Evolutionary conservation across 2,329 filamentous ascomycete species (phyloP).

Genomic region (Colletotrichum sojae): DNA sequence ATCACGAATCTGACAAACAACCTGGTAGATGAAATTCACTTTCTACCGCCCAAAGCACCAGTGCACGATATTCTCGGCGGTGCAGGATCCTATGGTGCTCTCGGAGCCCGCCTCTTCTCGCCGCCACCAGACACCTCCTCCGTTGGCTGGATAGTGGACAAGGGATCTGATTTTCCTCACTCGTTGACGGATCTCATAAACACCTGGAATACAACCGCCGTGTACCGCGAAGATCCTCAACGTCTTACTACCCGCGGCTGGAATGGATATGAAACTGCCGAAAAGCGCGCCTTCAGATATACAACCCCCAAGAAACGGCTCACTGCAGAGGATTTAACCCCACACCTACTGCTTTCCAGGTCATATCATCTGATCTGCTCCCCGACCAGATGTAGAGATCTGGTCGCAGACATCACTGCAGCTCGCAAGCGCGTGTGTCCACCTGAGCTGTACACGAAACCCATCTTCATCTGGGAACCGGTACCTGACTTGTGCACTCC

Average conservation of each 20-base stretch:
- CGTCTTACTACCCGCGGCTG: conserved; percentile 90
- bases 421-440: conserved; percentile 62
- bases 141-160: conserved; percentile 93
- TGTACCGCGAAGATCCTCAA: conserved; percentile 75
- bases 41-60: conserved; percentile 76
- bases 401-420: conserved; percentile 79
- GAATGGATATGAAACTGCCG: conserved; percentile 86
- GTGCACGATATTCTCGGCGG: conserved; percentile 88
- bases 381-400: conserved; percentile 80
- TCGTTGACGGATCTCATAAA: conserved; percentile 74
- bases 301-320: conserved; percentile 88
- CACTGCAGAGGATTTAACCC: conserved; percentile 78
- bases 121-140: conserved; percentile 74
- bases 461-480: conserved; percentile 94
- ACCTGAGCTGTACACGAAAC: conserved; percentile 61
- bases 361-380: conserved; percentile 93
- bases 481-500: conserved; percentile 90
- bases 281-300: conserved; percentile 85
- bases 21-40: conserved; percentile 91
- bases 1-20: not conserved
- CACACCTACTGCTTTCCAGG: conserved; percentile 76
- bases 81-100: conserved; percentile 86
- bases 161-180: conserved; percentile 87
- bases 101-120: conserved; percentile 91
- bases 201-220: conserved; percentile 81